phyloP scores from a whole-genome alignment of 75 land plant species.

The Pinus taeda region DNA sequence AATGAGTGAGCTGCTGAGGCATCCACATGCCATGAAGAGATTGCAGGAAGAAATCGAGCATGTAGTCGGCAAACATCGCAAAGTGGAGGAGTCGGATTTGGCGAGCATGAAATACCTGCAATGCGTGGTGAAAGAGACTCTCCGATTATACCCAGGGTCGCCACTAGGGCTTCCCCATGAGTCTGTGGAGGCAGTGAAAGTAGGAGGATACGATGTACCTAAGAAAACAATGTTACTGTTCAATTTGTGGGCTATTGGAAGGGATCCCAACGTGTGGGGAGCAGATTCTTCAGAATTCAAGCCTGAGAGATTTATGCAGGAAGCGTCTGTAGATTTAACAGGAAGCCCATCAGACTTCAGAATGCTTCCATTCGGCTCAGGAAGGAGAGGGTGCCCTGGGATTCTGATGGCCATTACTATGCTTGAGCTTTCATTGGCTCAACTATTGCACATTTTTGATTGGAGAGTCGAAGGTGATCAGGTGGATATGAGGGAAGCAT shows the following conservation, averaged over 20 bases:
- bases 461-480: constrained; percentile 13
- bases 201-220: constrained; percentile 3
- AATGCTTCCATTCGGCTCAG: constrained; percentile 12
- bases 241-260: constrained; percentile 16
- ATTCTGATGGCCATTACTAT: constrained; percentile 6
- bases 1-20: background rate
- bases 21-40: background rate
- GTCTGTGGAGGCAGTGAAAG: background rate
- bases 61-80: background rate
- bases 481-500: constrained; percentile 6
- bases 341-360: background rate
- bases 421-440: constrained; percentile 11
- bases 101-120: constrained; percentile 12
- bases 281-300: constrained; percentile 4
- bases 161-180: constrained; percentile 16
- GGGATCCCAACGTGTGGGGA: constrained; percentile 6
- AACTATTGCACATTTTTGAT: constrained; percentile 13
- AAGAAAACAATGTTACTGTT: constrained; percentile 8
- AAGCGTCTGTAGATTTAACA: background rate
- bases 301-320: constrained; percentile 4
- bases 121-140: constrained; percentile 25
- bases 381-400: constrained; percentile 31
- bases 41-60: constrained; percentile 7
- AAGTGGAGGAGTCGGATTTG: constrained; percentile 11
- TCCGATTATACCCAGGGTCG: constrained; percentile 8